These are phyloP conservation scores for Kwoniella dejecticola DNA, from an alignment of 768 basidiomycete genomes.

Conservation along the genomic window DNA sequence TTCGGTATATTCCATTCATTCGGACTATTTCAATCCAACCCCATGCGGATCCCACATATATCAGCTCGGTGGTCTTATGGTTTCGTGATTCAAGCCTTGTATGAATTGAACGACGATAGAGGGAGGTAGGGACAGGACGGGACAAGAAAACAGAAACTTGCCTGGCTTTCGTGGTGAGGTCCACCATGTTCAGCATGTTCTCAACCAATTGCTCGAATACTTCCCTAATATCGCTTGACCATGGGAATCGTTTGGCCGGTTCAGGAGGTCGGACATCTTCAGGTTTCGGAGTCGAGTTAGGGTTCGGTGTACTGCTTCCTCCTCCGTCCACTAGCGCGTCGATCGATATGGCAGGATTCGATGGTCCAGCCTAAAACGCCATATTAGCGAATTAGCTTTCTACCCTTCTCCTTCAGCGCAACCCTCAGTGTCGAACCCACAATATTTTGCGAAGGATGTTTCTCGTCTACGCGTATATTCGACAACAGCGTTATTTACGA, in stretches of 20 bases:
- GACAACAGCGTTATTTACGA: too few species aligned
- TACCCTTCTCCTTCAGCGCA: too few species aligned
- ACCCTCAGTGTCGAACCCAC: too few species aligned
- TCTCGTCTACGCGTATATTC: conserved; percentile 8
- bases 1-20: conserved; percentile 18
- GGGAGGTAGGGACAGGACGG: too few species aligned
- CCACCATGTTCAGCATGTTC: conserved; percentile 31
- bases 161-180: conserved; percentile 27
- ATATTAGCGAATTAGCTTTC: background rate
- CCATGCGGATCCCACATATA: background rate
- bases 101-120: too few species aligned
- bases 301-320: background rate
- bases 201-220: conserved; percentile 41
- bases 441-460: background rate
- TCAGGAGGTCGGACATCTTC: conserved; percentile 28
- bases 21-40: background rate
- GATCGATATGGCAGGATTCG: conserved; percentile 6
- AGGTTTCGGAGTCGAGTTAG: conserved; percentile 8
- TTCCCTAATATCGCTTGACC: conserved; percentile 39
- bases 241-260: conserved; percentile 36
- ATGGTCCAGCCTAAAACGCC: background rate
- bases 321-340: conserved; percentile 17
- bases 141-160: conserved; percentile 14
- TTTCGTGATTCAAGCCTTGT: background rate
- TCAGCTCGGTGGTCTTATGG: too few species aligned